Percentiles rank a stretch among this genome's conserved stretches.
Evolutionary conservation across 2,329 filamentous ascomycete genomes (phyloP).

Genomic region (Ceratocystis albifundus): DNA sequence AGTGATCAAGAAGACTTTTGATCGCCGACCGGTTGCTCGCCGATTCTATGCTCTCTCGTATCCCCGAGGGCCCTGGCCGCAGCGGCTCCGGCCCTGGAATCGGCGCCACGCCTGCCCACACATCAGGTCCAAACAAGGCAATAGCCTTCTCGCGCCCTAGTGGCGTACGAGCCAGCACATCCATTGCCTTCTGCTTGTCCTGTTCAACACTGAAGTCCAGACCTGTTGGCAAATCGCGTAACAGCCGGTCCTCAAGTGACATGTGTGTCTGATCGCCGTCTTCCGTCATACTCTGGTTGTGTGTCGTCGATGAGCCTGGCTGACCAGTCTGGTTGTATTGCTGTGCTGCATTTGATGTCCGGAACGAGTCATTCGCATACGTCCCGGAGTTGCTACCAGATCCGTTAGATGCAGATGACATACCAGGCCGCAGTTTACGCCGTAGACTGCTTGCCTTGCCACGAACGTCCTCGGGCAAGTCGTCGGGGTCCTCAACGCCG

Average conservation of each 20-base stretch:
- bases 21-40: constrained; percentile 17
- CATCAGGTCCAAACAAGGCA: constrained; percentile 40
- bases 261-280: constrained; percentile 24
- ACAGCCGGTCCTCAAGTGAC: constrained; percentile 41
- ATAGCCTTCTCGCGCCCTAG: constrained; percentile 40
- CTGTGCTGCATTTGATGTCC: constrained; percentile 25
- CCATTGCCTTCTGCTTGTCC: constrained; percentile 41
- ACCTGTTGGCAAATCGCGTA: constrained; percentile 37
- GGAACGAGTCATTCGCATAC: constrained; percentile 25
- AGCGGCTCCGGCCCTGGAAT: constrained; percentile 23
- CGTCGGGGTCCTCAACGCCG: constrained; percentile 80
- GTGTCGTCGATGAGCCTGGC: constrained; percentile 27
- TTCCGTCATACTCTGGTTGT: constrained; percentile 23
- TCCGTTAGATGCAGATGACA: constrained; percentile 26
- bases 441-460: constrained; percentile 65
- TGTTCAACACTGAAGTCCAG: constrained; percentile 37
- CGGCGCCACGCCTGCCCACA: constrained; percentile 32
- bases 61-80: constrained; percentile 27
- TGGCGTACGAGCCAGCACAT: constrained; percentile 42
- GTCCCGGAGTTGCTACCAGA: constrained; percentile 18
- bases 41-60: constrained; percentile 22
- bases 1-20: constrained; percentile 19
- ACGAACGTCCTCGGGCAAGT: constrained; percentile 71
- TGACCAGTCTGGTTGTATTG: constrained; percentile 24
- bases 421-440: constrained; percentile 55